Evolutionary conservation across 2,329 filamentous ascomycete genomes (phyloP).

Genomic region (Elsinoe australis): DNA sequence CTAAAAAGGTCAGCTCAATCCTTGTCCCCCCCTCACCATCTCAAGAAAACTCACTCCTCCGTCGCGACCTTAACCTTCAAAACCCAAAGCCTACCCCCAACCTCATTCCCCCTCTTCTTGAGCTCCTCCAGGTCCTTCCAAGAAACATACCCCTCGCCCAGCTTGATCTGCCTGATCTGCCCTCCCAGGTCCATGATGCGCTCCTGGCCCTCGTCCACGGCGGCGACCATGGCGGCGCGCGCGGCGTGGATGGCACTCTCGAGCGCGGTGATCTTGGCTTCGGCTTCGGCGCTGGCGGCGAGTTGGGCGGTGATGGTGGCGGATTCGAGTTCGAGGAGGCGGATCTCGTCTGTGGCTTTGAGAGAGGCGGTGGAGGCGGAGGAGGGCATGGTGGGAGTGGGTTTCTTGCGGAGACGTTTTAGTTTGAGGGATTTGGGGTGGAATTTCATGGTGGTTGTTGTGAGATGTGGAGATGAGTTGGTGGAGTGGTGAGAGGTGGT

Average conservation of each 20-base stretch:
- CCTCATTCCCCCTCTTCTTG: neutral
- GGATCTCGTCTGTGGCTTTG: neutral
- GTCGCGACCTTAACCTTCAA: neutral
- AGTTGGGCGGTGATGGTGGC: neutral
- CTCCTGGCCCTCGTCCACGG: neutral
- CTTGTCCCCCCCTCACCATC: too few relatives aligned
- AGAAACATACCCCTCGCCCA: neutral
- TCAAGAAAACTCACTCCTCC: neutral
- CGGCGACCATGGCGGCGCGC: neutral
- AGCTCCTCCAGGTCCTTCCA: neutral
- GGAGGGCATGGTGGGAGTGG: neutral
- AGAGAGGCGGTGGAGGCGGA: neutral
- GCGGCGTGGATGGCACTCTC: neutral
- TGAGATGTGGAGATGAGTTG: too few relatives aligned
- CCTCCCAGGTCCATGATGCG: neutral
- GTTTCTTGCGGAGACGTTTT: too few relatives aligned
- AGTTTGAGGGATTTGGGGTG: too few relatives aligned
- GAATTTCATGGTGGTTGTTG: too few relatives aligned
- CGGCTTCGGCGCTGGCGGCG: neutral
- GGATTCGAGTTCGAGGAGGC: neutral
- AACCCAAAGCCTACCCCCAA: neutral
- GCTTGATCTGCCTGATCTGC: constrained; percentile 2
- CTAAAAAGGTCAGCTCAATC: too few relatives aligned
- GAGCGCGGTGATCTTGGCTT: constrained; percentile 2
- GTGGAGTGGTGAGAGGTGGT: too few relatives aligned